Evolutionary conservation across 1,284 basidiomycete genomes (phyloP).

Genomic region (Pterulicium gracile): DNA sequence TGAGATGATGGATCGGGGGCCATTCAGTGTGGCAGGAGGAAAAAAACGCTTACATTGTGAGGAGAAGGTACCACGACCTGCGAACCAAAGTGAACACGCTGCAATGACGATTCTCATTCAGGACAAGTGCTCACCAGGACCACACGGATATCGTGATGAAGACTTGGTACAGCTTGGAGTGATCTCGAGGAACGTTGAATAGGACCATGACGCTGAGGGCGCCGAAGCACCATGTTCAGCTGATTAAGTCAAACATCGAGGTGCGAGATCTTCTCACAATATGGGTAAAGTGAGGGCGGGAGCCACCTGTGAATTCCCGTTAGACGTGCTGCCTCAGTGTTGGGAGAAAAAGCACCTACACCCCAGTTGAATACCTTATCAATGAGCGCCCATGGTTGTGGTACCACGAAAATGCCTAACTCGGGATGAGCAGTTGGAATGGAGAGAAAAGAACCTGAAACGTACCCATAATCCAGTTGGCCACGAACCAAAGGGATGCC

Average conservation of each 20-base stretch:
- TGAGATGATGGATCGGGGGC: not conserved
- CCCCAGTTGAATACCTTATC: slow-evolving; percentile 48
- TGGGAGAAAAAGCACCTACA: no score
- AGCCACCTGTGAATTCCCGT: no score
- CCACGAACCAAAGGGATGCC: not conserved
- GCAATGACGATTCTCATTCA: slow-evolving; percentile 18
- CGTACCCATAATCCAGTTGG: not conserved
- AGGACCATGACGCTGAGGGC: slow-evolving; percentile 59
- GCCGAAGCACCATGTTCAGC: no score
- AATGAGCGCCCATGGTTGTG: slow-evolving; percentile 31
- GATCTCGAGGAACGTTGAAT: slow-evolving; percentile 11
- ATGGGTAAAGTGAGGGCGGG: no score
- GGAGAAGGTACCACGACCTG: not conserved
- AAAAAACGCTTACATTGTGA: not conserved
- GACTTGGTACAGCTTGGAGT: slow-evolving; percentile 35
- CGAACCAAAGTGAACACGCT: slow-evolving; percentile 3
- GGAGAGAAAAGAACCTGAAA: not conserved
- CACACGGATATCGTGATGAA: slow-evolving; percentile 37
- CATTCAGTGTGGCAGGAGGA: not conserved
- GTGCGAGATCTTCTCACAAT: no score
- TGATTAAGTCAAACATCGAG: no score
- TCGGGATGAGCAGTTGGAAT: no score
- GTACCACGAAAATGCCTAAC: slow-evolving; percentile 32
- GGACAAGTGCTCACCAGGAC: slow-evolving; percentile 37
- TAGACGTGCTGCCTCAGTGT: no score